These are phyloP conservation scores for Powellomyces hirtus DNA, from an alignment of 192 early-diverging fungal genomes.

Conservation along the genomic window DNA sequence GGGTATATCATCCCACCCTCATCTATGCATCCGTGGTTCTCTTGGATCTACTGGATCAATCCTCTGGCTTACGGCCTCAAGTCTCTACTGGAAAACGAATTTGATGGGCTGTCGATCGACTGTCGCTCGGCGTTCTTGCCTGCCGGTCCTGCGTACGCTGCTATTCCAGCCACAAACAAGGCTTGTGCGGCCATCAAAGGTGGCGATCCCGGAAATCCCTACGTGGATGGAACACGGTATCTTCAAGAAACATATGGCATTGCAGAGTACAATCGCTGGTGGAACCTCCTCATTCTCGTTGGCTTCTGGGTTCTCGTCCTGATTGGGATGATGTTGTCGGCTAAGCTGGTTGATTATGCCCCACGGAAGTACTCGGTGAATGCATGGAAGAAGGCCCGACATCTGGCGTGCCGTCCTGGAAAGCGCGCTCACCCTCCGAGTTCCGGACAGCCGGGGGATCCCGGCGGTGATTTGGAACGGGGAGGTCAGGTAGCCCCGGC, in stretches of 20 bases:
- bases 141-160: not conserved
- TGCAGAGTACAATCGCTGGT: constrained; percentile 28
- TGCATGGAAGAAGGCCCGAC: constrained; percentile 18
- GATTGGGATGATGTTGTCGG: constrained; percentile 13
- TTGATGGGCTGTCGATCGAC: constrained; percentile 41
- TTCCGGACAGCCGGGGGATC: no score
- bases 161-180: no score
- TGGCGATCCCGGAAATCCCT: constrained; percentile 1
- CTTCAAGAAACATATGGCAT: constrained; percentile 4
- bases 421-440: not conserved
- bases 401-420: constrained; percentile 5
- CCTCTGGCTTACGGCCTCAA: constrained; percentile 60
- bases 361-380: constrained; percentile 11
- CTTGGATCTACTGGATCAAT: constrained; percentile 59
- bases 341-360: constrained; percentile 12
- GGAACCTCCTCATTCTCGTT: constrained; percentile 33
- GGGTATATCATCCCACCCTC: constrained; percentile 63
- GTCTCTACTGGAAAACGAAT: constrained; percentile 61
- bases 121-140: not conserved
- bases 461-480: not conserved
- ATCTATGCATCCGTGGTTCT: constrained; percentile 59
- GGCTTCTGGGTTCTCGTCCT: constrained; percentile 30
- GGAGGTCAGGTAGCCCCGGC: not conserved
- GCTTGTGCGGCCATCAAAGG: constrained; percentile 22
- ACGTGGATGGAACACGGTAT: constrained; percentile 17